Evolutionary conservation across 2,329 filamentous ascomycete genomes (phyloP), one percentile per base, ranked within the genome.

Genomic region (Ceratocystis harringtonii): DNA sequence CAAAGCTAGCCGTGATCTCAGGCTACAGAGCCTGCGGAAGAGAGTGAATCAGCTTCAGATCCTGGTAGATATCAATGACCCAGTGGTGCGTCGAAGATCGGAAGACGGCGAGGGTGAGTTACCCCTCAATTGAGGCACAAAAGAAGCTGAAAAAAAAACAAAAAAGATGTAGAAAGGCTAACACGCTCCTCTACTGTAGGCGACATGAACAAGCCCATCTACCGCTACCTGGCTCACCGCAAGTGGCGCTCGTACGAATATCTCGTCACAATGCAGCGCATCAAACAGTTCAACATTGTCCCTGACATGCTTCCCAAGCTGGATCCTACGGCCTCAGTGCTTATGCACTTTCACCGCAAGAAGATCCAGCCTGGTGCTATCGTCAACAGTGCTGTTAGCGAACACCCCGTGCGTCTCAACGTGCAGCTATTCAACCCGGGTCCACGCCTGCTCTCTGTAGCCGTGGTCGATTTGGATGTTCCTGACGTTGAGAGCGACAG

Each of bases 141-240:
- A 41, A 41, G 36, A 41, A 41, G 12, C 3, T 15, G 4, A 12
- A 36, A 36, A 32, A 36, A 10, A 36, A 8, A 7, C 2, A 3
- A 1, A 36, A 58, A 58, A 32, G 69, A 71, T 32, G 30, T 61
- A 64, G 66, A 58, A n/a, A 25, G n/a, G 22, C 50, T 67, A 50
- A 65, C 55, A 57, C 8, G 4, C 25, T 22, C 8, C 28, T 32
- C 28, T 43, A 2, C 7, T 28, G 4, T 69, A 96, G 92, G 88
- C 69, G 91, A 97, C 75, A 92, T 97, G 90, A 87, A 84, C 78
- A 95, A 95, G 75, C 92, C 92, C 69, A 92, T 99, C 73, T 99
- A 99, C 79, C 89, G 92, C 69, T 83, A 89, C 75, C 86, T 97
- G 62, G 90, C 92, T 68, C 84, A 96, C 72, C 79, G 82, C 71